Evolutionary conservation across 768 basidiomycete genomes (phyloP).

Genomic region (Suillus cothurnatus): DNA sequence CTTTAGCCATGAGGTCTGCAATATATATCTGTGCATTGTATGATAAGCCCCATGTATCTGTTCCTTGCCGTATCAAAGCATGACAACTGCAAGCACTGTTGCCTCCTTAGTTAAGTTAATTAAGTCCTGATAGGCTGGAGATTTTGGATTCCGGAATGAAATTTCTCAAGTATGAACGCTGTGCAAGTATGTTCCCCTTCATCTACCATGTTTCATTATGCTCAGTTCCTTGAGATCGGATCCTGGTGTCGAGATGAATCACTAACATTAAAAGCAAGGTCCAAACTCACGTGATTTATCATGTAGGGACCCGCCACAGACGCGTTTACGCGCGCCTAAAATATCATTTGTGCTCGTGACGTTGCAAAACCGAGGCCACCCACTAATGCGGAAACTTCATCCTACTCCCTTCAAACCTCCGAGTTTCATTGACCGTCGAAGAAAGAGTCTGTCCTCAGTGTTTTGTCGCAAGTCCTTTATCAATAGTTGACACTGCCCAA

Average conservation of each 20-base stretch:
- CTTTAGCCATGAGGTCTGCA: slow-evolving; percentile 3
- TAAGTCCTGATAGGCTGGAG: neutral
- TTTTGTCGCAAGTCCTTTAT: neutral
- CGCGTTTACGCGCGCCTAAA: neutral
- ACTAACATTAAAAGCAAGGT: neutral
- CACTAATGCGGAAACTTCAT: neutral
- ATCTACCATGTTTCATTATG: neutral
- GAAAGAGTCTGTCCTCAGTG: neutral
- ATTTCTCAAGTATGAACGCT: neutral
- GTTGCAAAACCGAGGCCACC: neutral
- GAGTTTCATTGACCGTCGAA: neutral
- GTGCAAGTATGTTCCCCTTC: neutral
- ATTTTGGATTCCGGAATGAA: neutral
- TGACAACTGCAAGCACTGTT: neutral
- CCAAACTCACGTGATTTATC: neutral
- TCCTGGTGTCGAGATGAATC: neutral
- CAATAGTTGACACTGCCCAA: neutral
- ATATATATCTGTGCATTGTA: neutral
- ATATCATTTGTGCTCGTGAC: neutral
- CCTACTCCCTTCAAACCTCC: neutral
- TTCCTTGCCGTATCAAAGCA: neutral
- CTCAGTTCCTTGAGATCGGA: too few species aligned
- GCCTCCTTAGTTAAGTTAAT: neutral
- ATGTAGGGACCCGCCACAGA: neutral
- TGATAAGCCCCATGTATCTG: neutral